Evolutionary conservation across 192 early-diverging fungal species (phyloP), one percentile per base, ranked within the genome.

Genomic region (Rhizophagus clarus): DNA sequence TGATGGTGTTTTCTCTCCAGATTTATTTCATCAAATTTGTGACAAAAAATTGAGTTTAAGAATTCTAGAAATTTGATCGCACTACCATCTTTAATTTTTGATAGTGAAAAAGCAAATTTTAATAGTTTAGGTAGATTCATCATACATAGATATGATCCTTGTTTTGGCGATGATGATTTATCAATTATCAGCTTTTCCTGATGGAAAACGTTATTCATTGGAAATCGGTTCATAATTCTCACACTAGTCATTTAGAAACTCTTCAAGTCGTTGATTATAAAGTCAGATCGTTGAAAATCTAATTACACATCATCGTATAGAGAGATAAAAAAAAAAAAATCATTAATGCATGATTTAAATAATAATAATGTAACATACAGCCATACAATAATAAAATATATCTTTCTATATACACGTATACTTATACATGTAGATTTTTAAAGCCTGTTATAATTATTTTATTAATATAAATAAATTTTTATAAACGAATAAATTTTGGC

Each of bases 71-170:
- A 72, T 72, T 47, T 72, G 70, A 72, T 47, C 37, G 40, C 1
- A 26, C 70, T 4, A 72, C 70, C 29, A 72, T 47, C 12, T 72
- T 72, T 28, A 8, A 72, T 45, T 72, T n/a, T 72, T 72, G 70
- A 72, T 72, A 2, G 49, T 47, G 26, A 26, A n/a, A 72, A 72
- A 28, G 70, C 70, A n/a, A 45, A 72, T 26, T 45, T 72, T 47
- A 47, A 8, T 72, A 42, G 70, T 14, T 32, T 72, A 14, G 20
- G 3, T 72, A n/a, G 70, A 45, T 26, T 42, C 26, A 45, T 45
- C 5, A 72, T 72, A 45, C 42, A 47, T 47, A 72, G 49, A 47
- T 49, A 72, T 47, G 70, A 45, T n/a, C 70, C 70, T 42, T 72
- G 70, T 12, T 72, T 72, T 72, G 70, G 70, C 14, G 9, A 42